Base-by-base conservation (phyloP, 768 basidiomycete genomes). In the Trametes coccinea region DNA sequence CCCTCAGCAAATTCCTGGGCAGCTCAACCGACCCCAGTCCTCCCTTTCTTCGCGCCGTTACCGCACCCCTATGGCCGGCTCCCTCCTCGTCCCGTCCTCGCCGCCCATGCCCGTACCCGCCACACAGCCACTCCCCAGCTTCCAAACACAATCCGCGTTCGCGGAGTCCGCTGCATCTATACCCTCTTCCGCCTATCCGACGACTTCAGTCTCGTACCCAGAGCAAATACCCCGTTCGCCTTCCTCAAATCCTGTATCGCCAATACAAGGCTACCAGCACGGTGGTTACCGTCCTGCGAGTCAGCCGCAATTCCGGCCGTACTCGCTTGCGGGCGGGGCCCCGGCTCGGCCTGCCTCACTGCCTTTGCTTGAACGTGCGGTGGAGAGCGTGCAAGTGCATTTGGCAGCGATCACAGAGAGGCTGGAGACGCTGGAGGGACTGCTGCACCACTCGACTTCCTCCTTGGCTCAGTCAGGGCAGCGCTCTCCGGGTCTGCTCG, bases 341-440 rank as follows among this genome's bases (percentile, higher is more conserved):
- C 54, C 71, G 2, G 73, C 79, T 9, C 75, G 81, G 47, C 80
- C 84, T 0, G 44, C 62, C 2, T 62, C 67, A 3, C 75, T 78
- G 27, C 72, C 80, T 40, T 77, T 81, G 6, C 77, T 95, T 55
- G 93, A 94, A 72, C 83, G 82, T 48, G 90, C 90, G 0, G 77
- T 95, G 17, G 90, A 94, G 72, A 86, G 82, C 63, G 81, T 93
- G 53, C 93, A 95, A 72, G 83, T 86, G 0, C 89, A 93, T 63
- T 75, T 95, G 17, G 91, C 91, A 0, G 92, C 92, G 5, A 80
- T 95, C 46, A 85, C 83, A 7, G 92, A 94, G 72, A 86, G 93
- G 31, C 70, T 81, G 7, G 77, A 80, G 53, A 63, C 67, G 10
- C 75, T 95, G n/a, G 93, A 94, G 56, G 59, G 64, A 11, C 51